These are phyloP conservation scores for Fragilaria crotonensis DNA, from an alignment of 108 stramenopile species.

Conservation along the genomic window DNA sequence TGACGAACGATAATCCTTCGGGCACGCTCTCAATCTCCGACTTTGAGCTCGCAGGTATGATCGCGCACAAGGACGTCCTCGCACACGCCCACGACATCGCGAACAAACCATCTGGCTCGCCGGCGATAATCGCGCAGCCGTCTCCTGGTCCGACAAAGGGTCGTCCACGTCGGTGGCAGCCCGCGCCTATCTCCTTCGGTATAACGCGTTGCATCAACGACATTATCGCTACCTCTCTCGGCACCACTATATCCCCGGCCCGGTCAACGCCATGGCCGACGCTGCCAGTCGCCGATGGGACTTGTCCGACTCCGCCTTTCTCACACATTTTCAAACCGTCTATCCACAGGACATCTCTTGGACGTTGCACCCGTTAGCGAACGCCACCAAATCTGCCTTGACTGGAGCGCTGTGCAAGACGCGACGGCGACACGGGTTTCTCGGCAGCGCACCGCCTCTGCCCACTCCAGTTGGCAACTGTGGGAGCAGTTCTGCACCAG, in stretches of 20 bases:
- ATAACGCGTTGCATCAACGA: constrained; percentile 22
- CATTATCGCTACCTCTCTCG: constrained; percentile 23
- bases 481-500: constrained; percentile 9
- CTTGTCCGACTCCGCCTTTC: neutral
- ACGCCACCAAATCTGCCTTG: constrained; percentile 4
- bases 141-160: constrained; percentile 29
- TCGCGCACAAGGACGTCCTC: constrained; percentile 34
- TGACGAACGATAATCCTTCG: constrained; percentile 15
- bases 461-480: constrained; percentile 5
- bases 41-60: constrained; percentile 29
- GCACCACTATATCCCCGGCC: too few species aligned
- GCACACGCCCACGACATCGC: constrained; percentile 17
- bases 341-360: neutral
- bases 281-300: too few species aligned
- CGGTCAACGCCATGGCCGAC: too few species aligned
- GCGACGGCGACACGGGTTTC: constrained; percentile 3
- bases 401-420: constrained; percentile 8
- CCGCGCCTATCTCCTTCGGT: constrained; percentile 40
- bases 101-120: too few species aligned
- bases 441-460: neutral
- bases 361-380: neutral
- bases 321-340: neutral
- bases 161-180: constrained; percentile 26
- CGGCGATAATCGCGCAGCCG: constrained; percentile 10
- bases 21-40: constrained; percentile 31